Base-by-base conservation (phyloP, 768 basidiomycete genomes). In the Mycena venus region DNA sequence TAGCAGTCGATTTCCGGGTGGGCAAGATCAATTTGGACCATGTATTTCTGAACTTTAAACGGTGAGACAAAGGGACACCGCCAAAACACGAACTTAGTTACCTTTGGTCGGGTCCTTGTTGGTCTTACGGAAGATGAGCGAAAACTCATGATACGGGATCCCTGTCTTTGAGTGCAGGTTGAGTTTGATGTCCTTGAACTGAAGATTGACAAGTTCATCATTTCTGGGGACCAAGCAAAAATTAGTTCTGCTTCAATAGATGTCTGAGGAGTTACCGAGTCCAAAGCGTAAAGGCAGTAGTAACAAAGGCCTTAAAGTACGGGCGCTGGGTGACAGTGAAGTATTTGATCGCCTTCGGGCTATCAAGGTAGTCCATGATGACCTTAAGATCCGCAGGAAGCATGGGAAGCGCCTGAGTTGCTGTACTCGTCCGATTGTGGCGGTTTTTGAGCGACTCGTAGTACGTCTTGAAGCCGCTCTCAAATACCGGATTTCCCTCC, bases 61-160 rank as follows among this genome's bases (percentile, higher is more conserved):
- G n/a, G n/a, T n/a, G n/a, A n/a, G n/a, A n/a, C n/a, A n/a, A n/a
- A n/a, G n/a, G n/a, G n/a, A n/a, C n/a, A n/a, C n/a, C n/a, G n/a
- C n/a, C n/a, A n/a, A n/a, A n/a, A n/a, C n/a, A n/a, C n/a, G n/a
- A n/a, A n/a, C n/a, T n/a, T n/a, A n/a, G n/a, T 31, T 36, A 74
- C 73, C 69, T 67, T 78, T 79, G 12, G 65, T 78, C 17, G 65
- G 76, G 56, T 78, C 79, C 67, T 75, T 77, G 73, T 75, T 79
- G 3, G 74, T 80, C 62, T 78, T 80, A 21, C 65, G 74, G 49
- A 77, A 80, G 27, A 77, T 68, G 27, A 79, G 75, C 21, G 68
- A 40, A 66, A 76, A 76, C 25, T 78, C 72, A 34, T 70, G 51
- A 31, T 76, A 79, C 12, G 42, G 42, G 29, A 69, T 66, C 1